Evolutionary conservation across 495 filamentous ascomycete species (phyloP), one percentile per base, ranked within the genome.

Genomic region (Hyaloscypha variabilis): DNA sequence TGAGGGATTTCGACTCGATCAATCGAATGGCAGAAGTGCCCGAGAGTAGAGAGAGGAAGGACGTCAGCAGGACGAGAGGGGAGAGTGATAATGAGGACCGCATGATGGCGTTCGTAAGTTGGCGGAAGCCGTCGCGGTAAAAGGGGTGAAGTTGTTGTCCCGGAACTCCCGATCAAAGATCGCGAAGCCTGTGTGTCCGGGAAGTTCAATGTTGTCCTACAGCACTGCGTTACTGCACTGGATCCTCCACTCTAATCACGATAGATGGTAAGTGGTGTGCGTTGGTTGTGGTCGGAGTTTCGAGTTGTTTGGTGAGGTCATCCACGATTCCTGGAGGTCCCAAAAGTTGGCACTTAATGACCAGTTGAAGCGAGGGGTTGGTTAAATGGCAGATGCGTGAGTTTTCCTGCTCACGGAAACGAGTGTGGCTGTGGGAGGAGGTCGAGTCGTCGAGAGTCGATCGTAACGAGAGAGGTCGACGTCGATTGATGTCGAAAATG

Each of bases 1-100:
- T 90, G 63, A 96, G 80, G 49, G 92, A 92, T 69, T 85, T 91
- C 50, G 92, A 93, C 71, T 88, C 79, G 58, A 96, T 85, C 25
- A 80, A 62, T 54, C 71, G 71, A 31, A 68, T 60, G 17, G 78
- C 77, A 30, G 73, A 72, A 42, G 69, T 69, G 65, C 69, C 51
- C 10, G 76, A 67, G 21, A 68, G 56, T 59, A 74, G 59, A 19
- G 74, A 73, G 23, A 70, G 57, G 28, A 71, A 39, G 30, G 68
- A 55, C 36, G 71, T 68, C n/a, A 73, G 60, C 30, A 72, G 62
- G 56, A 74, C 58, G 23, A 78, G 67, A 57, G 80, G 79, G 77
- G 31, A 67, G 36, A 80, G n/a, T 62, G 67, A 65, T 65, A 66
- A 62, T 58, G 68, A 68, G 53, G 68, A 71, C 57, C 69, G 69